These are phyloP conservation scores for Pseudogymnoascus sp. DNA, from an alignment of 2,329 filamentous ascomycete genomes.

Conservation along the genomic window DNA sequence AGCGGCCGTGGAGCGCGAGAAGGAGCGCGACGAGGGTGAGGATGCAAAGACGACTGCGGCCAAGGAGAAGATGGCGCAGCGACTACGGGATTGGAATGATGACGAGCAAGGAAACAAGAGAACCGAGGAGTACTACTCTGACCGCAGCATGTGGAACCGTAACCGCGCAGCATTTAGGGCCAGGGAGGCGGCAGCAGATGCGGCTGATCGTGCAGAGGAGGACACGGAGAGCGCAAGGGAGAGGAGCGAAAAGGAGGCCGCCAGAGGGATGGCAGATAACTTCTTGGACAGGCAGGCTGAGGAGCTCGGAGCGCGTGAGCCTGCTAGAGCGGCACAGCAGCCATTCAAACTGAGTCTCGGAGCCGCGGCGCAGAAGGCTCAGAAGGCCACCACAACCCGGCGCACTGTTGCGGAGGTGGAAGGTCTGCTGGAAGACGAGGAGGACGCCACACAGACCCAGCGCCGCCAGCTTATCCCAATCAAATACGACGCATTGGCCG, in stretches of 20 bases:
- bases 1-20: slow-evolving; percentile 78
- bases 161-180: slow-evolving; percentile 68
- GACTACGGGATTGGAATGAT: slow-evolving; percentile 79
- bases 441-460: slow-evolving; percentile 62
- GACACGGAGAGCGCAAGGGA: slow-evolving; percentile 65
- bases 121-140: slow-evolving; percentile 75
- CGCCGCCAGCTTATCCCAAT: slow-evolving; percentile 76
- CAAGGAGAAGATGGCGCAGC: slow-evolving; percentile 61
- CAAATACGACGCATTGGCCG: slow-evolving; percentile 62
- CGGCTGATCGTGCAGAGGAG: slow-evolving; percentile 74
- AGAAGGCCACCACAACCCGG: slow-evolving; percentile 49
- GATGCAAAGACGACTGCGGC: slow-evolving; percentile 56
- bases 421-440: slow-evolving; percentile 89
- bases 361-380: slow-evolving; percentile 71
- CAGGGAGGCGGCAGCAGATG: slow-evolving; percentile 70
- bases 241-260: slow-evolving; percentile 67
- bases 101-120: slow-evolving; percentile 71
- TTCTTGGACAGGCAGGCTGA: slow-evolving; percentile 81
- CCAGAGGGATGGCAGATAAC: slow-evolving; percentile 77
- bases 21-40: slow-evolving; percentile 71
- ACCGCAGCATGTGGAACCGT: slow-evolving; percentile 76
- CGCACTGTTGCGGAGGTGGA: slow-evolving; percentile 91
- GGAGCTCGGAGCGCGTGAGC: slow-evolving; percentile 45
- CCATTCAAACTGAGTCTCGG: slow-evolving; percentile 91
- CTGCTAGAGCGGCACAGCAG: slow-evolving; percentile 46